These are phyloP conservation scores for Ustilago tritici DNA, from an alignment of 1,284 basidiomycete genomes.

Conservation along the genomic window DNA sequence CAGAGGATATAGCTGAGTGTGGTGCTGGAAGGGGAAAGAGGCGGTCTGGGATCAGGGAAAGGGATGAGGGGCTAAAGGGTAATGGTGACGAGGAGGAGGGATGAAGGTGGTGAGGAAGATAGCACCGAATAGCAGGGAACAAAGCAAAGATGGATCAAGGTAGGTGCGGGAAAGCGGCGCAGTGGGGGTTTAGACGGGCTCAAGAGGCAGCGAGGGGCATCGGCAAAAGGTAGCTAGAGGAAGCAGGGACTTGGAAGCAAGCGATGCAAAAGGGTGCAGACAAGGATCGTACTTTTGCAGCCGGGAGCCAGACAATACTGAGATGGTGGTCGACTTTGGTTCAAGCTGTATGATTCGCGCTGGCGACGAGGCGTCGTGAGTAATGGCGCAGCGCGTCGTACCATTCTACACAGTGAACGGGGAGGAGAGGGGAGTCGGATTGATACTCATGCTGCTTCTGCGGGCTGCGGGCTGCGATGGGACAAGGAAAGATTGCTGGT, in stretches of 20 bases:
- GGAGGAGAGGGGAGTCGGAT: background rate
- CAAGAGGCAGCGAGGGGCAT: background rate
- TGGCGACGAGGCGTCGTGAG: slow-evolving; percentile 18
- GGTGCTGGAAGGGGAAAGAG: background rate
- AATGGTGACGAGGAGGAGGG: background rate
- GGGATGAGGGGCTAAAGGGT: background rate
- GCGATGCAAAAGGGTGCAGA: slow-evolving; percentile 9
- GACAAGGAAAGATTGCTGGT: background rate
- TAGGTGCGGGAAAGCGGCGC: background rate
- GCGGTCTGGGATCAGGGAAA: background rate
- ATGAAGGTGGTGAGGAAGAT: slow-evolving; percentile 5
- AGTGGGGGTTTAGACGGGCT: background rate
- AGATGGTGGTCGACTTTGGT: background rate
- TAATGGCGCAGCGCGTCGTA: slow-evolving; percentile 20
- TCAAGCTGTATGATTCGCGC: background rate
- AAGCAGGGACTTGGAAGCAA: slow-evolving; percentile 5
- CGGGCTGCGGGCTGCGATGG: slow-evolving; percentile 5
- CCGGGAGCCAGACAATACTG: background rate
- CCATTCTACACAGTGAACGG: background rate
- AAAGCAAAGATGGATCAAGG: background rate
- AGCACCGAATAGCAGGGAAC: background rate
- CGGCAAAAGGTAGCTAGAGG: background rate
- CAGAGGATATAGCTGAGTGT: background rate
- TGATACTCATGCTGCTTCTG: background rate
- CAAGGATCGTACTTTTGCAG: slow-evolving; percentile 11